Evolutionary conservation across 768 basidiomycete species (phyloP), one percentile per base, ranked within the genome.

Genomic region (Lactarius deliciosus): DNA sequence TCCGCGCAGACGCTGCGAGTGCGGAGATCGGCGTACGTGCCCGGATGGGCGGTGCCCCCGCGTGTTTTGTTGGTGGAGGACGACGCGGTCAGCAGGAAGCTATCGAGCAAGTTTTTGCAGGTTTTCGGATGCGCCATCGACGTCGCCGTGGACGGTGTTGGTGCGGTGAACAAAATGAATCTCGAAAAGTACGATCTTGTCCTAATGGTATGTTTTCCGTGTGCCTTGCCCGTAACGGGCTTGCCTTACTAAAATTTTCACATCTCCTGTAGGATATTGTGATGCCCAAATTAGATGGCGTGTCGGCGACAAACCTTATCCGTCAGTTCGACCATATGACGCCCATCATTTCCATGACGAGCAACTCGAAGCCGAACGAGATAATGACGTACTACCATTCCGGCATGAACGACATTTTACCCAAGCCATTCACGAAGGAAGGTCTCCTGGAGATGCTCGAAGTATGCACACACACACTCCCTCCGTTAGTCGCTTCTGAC

Each of bases 311-410:
- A 43, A 93, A 88, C 64, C 77, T 98, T 72, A 97, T 98, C 71
- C 84, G 96, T 20, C 92, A 95, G 78, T 98, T 98, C 74, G 95
- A 98, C 78, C 86, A 88, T 65, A 90, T 89, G 80, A 97, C 96
- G 50, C 96, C 96, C 5, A 98, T 98, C 75, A 97, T 98, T 70
- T 96, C 94, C 28, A 98, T 98, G 96, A 98, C 96, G 61, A 90
- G 88, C 73, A 96, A 95, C 76, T 93, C 92, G 63, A 91, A 93
- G 72, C 94, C 95, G 32, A 89, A 90, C 77, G 91, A 96, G 76
- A 90, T 96, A 68, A 88, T 96, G 86, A 92, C 88, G 9, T 96
- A 96, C 74, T 91, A 90, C 75, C 87, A 89, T 34, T 88, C 88
- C 50, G 90, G 95, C 20, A 98, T 98, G 96, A 98, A 96, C 76